These are phyloP conservation scores for Coniella lustricola DNA, from an alignment of 2,329 filamentous ascomycete species.

Conservation along the genomic window DNA sequence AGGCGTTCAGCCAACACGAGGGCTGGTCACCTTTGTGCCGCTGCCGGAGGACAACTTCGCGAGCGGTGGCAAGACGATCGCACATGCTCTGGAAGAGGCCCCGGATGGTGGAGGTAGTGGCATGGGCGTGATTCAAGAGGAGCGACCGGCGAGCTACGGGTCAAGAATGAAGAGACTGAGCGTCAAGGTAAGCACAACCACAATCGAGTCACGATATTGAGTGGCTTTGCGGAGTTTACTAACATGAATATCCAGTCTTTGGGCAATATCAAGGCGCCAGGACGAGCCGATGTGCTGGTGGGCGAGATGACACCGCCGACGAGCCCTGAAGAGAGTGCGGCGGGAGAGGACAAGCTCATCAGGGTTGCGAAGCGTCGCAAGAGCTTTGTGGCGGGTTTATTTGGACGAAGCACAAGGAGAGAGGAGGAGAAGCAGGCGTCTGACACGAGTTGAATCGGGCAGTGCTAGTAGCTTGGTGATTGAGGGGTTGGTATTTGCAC, in stretches of 20 bases:
- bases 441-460: not conserved
- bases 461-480: not conserved
- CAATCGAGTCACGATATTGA: too few relatives aligned
- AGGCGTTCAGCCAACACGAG: constrained; percentile 57
- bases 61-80: constrained; percentile 61
- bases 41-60: constrained; percentile 67
- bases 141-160: constrained; percentile 3
- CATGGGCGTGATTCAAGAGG: constrained; percentile 19
- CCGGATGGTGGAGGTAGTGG: constrained; percentile 27
- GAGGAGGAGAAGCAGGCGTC: constrained; percentile 12
- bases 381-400: constrained; percentile 40
- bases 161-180: constrained; percentile 27
- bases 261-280: constrained; percentile 23
- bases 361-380: constrained; percentile 33
- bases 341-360: constrained; percentile 10
- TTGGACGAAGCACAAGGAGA: constrained; percentile 26
- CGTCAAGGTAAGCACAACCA: constrained; percentile 24
- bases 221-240: constrained; percentile 8
- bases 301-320: constrained; percentile 16
- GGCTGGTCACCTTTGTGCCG: constrained; percentile 65
- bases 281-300: constrained; percentile 12
- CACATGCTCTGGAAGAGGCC: constrained; percentile 58
- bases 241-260: constrained; percentile 24
- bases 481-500: too few relatives aligned
- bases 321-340: constrained; percentile 13